phyloP scores from a whole-genome alignment of 805 yeast species.

The Cyberlindnera veronae region DNA sequence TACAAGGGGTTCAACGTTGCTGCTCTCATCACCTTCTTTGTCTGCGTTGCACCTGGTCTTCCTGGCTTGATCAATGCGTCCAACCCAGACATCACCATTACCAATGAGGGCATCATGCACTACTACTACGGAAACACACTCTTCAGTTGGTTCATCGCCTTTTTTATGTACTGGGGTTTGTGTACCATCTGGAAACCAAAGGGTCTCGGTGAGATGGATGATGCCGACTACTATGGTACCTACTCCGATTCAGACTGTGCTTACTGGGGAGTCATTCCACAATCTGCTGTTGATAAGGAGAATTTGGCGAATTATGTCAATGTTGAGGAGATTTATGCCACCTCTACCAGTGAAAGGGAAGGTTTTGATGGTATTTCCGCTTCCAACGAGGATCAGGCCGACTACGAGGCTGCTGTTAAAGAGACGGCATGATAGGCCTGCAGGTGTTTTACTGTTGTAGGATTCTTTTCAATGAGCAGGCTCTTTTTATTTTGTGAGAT shows the following conservation, averaged over 20 bases:
- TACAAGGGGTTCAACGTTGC: conserved; percentile 42
- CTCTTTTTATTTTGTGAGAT: too few species aligned
- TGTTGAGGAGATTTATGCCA: neutral
- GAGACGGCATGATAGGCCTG: too few species aligned
- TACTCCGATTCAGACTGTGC: conserved; percentile 10
- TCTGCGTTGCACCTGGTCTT: conserved; percentile 44
- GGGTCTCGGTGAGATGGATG: conserved; percentile 15
- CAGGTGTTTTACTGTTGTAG: too few species aligned
- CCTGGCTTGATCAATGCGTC: conserved; percentile 44
- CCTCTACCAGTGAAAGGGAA: neutral
- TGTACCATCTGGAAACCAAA: conserved; percentile 10
- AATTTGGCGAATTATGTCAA: conserved; percentile 8
- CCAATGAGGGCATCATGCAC: conserved; percentile 34
- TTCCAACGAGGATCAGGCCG: too few species aligned
- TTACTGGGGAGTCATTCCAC: conserved; percentile 13
- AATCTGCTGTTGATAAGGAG: conserved; percentile 8
- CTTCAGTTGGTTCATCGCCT: conserved; percentile 39
- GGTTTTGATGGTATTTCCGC: too few species aligned
- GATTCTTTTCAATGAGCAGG: too few species aligned
- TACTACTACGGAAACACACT: conserved; percentile 44
- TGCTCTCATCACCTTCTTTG: conserved; percentile 36
- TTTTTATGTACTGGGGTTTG: conserved; percentile 33
- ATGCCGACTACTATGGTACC: conserved; percentile 14
- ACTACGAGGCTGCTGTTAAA: too few species aligned
- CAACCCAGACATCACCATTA: conserved; percentile 20